Conservation (phyloP, 2,329 filamentous ascomycete species). For the Proliferodiscus dingleyae region DNA sequence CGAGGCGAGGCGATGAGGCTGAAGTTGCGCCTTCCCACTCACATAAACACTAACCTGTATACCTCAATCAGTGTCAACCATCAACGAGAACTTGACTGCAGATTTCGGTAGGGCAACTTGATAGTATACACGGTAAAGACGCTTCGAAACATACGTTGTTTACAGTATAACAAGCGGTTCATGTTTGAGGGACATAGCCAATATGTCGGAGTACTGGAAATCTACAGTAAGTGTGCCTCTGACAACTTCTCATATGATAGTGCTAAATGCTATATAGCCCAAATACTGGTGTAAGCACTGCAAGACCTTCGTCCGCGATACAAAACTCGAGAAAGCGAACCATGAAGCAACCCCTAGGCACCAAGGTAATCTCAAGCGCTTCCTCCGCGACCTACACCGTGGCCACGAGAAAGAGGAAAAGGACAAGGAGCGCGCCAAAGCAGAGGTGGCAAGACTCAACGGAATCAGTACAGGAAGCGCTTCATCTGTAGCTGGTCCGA, state of each 20-base stretch:
- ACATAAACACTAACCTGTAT: not conserved
- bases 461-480: constrained; percentile 56
- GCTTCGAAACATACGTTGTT: too few relatives aligned
- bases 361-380: constrained; percentile 81
- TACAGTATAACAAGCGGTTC: not conserved
- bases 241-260: not conserved
- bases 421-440: constrained; percentile 75
- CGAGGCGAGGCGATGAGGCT: constrained; percentile 16
- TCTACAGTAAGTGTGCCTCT: constrained; percentile 58
- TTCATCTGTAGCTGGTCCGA: constrained; percentile 6
- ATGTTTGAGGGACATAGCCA: constrained; percentile 2
- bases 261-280: constrained; percentile 44
- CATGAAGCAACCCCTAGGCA: constrained; percentile 85
- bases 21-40: constrained; percentile 2
- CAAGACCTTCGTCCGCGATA: constrained; percentile 84
- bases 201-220: constrained; percentile 98
- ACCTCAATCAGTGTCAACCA: not conserved
- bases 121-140: too few relatives aligned
- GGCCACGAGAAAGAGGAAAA: constrained; percentile 74
- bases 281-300: constrained; percentile 99
- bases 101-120: too few relatives aligned
- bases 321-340: constrained; percentile 80
- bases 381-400: constrained; percentile 82
- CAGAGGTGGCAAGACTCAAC: constrained; percentile 82
- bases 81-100: not conserved